Base-by-base conservation (phyloP, 2,329 filamentous ascomycete species). In the Didymellaceae sp. region DNA sequence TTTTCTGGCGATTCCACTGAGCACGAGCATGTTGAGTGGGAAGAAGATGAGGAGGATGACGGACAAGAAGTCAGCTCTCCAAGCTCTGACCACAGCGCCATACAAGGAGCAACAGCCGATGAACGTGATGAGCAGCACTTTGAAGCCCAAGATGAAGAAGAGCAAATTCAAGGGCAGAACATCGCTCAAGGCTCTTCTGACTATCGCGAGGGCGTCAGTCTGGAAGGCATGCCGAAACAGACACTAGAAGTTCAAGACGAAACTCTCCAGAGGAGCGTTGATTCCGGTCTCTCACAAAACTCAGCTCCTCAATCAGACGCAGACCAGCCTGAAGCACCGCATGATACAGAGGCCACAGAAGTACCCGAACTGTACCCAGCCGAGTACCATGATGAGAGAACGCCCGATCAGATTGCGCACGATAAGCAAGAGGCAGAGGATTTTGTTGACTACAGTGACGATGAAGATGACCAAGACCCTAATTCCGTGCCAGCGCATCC, bases 381-480 rank as follows among this genome's bases (percentile, higher is more conserved):
- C 13, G 44, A 39, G n/a, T 14, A 30, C 16, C 26, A 26, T 3
- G 34, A 38, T 30, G 53, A 60, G 20, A 46, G 46, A 30, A 47
- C 46, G 2, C 43, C 40, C 7, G 44, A 54, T 7, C 45, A 49
- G 17, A 45, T 54, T 22, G 53, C 46, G 18, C 54, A 48, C 32
- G 54, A 55, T 35, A 61, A 57, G 39, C 55, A 62, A 13, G 52
- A 60, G 26, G 68, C 74, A n/a, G 74, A 72, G 10, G 76, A 79
- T 56, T 51, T 76, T n/a, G 73, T 79, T 59, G 78, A 79, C 52
- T 82, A 81, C 59, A 78, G 78, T 18, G 79, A 82, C 48, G 76
- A 72, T n/a, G 75, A 78, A 30, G 63, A 60, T 16, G 55, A 60
- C 6, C 33, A 55, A 30, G 50, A 46, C 17, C 32, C 21, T n/a